Percentiles rank a stretch among this genome's conserved stretches.
phyloP scores from a whole-genome alignment of 2,329 filamentous ascomycete genomes.

The Phialophora expanda region DNA sequence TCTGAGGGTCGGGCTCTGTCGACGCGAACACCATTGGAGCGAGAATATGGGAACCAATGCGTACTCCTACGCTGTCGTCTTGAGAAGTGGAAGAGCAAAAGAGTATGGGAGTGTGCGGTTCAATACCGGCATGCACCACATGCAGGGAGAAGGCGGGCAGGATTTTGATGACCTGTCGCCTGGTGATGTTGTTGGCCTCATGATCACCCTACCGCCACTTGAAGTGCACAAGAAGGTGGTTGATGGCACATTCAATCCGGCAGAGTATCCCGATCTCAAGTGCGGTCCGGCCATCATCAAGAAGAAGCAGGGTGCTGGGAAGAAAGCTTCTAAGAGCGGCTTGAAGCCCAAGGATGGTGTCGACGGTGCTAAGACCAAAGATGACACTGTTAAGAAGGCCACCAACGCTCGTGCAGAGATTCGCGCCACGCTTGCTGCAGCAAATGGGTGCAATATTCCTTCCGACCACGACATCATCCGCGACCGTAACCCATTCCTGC shows the following conservation, averaged over 20 bases:
- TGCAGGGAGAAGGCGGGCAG: conserved; percentile 87
- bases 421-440: conserved; percentile 21
- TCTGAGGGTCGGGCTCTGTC: conserved; percentile 56
- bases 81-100: conserved; percentile 44
- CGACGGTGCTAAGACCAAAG: conserved; percentile 30
- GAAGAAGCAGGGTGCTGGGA: conserved; percentile 33
- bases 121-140: conserved; percentile 95
- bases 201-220: conserved; percentile 88
- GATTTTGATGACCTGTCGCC: conserved; percentile 79
- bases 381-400: conserved; percentile 27
- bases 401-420: conserved; percentile 28
- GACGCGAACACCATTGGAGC: conserved; percentile 47
- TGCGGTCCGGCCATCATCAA: conserved; percentile 38
- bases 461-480: conserved; percentile 75
- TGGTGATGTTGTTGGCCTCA: conserved; percentile 91
- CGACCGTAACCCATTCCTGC: conserved; percentile 91
- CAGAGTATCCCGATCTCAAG: conserved; percentile 59
- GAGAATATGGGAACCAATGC: conserved; percentile 38
- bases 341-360: conserved; percentile 32
- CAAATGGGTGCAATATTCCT: conserved; percentile 24
- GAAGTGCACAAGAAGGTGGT: conserved; percentile 86
- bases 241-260: conserved; percentile 83
- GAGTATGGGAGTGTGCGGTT: conserved; percentile 70
- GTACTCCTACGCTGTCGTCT: conserved; percentile 39
- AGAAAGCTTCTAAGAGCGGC: conserved; percentile 34